Evolutionary conservation across 2,329 filamentous ascomycete genomes (phyloP).

Genomic region (Fusarium marasasianum): DNA sequence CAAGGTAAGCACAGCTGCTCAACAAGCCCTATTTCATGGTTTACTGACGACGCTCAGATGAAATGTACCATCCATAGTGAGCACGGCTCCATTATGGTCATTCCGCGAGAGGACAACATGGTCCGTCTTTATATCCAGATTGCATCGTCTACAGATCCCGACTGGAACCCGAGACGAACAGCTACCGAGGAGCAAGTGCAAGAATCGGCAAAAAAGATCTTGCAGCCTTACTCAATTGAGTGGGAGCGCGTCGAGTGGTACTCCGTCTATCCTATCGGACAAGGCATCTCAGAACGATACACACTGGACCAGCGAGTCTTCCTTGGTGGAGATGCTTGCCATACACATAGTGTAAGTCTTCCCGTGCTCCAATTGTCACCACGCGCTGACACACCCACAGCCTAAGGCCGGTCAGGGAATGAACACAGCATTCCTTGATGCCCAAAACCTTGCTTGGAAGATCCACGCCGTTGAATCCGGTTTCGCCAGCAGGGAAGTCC

Average conservation of each 20-base stretch:
- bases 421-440: slow-evolving; percentile 83
- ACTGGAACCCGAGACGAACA: slow-evolving; percentile 70
- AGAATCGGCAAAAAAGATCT: slow-evolving; percentile 69
- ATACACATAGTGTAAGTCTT: slow-evolving; percentile 74
- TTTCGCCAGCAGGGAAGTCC: slow-evolving; percentile 77
- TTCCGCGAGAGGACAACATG: slow-evolving; percentile 75
- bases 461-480: slow-evolving; percentile 89
- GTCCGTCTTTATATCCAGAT: slow-evolving; percentile 77
- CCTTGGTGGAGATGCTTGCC: slow-evolving; percentile 80
- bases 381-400: slow-evolving; percentile 53
- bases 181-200: slow-evolving; percentile 73
- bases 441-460: slow-evolving; percentile 94
- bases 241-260: slow-evolving; percentile 78
- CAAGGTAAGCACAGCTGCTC: slow-evolving; percentile 57
- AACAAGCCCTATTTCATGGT: neutral
- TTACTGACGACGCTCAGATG: slow-evolving; percentile 64
- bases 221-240: slow-evolving; percentile 72
- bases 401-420: slow-evolving; percentile 83
- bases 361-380: slow-evolving; percentile 46
- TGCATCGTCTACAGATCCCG: slow-evolving; percentile 66
- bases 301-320: slow-evolving; percentile 76
- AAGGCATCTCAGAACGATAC: slow-evolving; percentile 75
- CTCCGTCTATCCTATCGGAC: slow-evolving; percentile 80
- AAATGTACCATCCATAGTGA: slow-evolving; percentile 81
- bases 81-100: slow-evolving; percentile 81